Base-by-base conservation (phyloP, 345 rosid genomes). In the Firmiana major region DNA sequence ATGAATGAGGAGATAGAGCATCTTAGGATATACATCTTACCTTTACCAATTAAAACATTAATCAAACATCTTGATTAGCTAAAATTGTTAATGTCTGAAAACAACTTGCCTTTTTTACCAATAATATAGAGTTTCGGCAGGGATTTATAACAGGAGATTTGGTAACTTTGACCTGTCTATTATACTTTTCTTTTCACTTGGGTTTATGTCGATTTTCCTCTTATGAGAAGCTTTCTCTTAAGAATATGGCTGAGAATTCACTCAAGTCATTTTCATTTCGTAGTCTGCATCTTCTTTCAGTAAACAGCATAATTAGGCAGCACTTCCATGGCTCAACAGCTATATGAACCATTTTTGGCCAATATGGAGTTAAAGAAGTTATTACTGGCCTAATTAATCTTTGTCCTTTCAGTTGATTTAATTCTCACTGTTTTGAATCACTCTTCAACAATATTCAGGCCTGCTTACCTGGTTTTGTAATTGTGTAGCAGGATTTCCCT, bases 231-330 rank as follows among this genome's bases (percentile, higher is more conserved):
- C 51, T 19, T 11, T 22, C 17, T 0, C 9, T 42, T n/a, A 21
- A 42, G 51, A 66, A 42, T 4, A 42, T 7, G 28, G 36, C 22
- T 22, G 53, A 16, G n/a, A 36, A 43, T n/a, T 66, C 19, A 15
- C 40, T 65, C 26, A 16, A 11, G 70, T 31, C 70, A 38, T 38
- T 38, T 65, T 65, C 70, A 36, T 65, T 65, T 65, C 46, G 15
- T 8, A 16, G 21, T 65, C 70, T 36, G 38, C 8, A 28, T 11
- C 45, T 63, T 34, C 11, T 63, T 31, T 15, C 69, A 31, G 43
- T 63, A 63, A 63, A 63, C 63, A 63, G 45, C 69, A 63, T 38
- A 63, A 63, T 16, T 63, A 13, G 11, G 45, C 69, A 31, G 68
- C 64, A 59, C 64, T 24, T 51, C n/a, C 55, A 51, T 51, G 55